These are phyloP conservation scores for Inonotus obliquus DNA, from an alignment of 1,284 basidiomycete genomes.

Conservation along the genomic window DNA sequence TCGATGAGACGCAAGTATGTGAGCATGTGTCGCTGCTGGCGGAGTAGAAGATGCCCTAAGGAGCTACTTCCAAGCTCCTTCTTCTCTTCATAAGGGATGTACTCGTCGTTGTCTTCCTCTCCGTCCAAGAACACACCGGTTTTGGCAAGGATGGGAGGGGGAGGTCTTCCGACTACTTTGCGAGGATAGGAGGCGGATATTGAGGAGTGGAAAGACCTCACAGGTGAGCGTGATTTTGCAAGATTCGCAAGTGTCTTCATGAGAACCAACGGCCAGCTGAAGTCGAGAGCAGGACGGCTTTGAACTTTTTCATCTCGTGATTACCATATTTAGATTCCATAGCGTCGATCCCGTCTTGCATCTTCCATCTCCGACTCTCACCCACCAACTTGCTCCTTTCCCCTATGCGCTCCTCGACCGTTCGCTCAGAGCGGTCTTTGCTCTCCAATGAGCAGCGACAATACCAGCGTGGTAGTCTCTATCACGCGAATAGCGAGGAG, in stretches of 20 bases:
- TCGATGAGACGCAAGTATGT: conserved; percentile 79
- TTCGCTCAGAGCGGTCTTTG: conserved; percentile 2
- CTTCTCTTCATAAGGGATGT: conserved; percentile 33
- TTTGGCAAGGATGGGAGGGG: conserved; percentile 14
- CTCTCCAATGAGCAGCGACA: neutral
- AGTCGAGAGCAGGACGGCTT: neutral
- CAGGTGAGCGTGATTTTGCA: neutral
- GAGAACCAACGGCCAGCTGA: neutral
- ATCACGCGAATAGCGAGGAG: neutral
- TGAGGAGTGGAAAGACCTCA: conserved; percentile 8
- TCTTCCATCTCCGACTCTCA: neutral
- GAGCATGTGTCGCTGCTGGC: conserved; percentile 64
- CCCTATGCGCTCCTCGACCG: neutral
- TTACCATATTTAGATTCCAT: conserved; percentile 1
- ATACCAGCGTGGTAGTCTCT: neutral
- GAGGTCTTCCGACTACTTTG: neutral
- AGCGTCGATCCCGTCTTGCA: neutral
- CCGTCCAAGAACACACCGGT: conserved; percentile 16
- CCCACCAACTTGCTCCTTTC: too few relatives aligned
- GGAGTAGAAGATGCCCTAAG: conserved; percentile 62
- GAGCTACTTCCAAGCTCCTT: conserved; percentile 59
- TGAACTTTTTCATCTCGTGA: too few relatives aligned
- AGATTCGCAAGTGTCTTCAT: conserved; percentile 7
- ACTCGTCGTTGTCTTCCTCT: conserved; percentile 23
- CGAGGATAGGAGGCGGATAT: neutral